Percentiles rank a stretch among this genome's conserved stretches.
Conservation (phyloP, 768 basidiomycete genomes). For the Lentinula detonsa region DNA sequence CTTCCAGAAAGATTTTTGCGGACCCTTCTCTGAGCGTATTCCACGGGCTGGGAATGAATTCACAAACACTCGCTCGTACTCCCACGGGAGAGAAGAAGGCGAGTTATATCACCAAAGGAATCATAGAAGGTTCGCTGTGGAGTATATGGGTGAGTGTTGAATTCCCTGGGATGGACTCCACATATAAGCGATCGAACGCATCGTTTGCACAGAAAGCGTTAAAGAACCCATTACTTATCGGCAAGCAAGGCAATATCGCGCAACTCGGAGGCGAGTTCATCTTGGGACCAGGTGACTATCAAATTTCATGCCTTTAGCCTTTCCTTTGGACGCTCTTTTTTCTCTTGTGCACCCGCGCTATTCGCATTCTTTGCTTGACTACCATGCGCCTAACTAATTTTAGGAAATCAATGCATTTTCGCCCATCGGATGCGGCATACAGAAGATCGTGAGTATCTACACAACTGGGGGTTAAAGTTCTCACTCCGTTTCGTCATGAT, state of each 20-base stretch:
- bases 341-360: background rate
- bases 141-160: constrained; percentile 39
- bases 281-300: constrained; percentile 46
- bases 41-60: constrained; percentile 52
- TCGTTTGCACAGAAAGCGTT: constrained; percentile 28
- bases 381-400: background rate
- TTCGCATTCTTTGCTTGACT: background rate
- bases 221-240: constrained; percentile 39
- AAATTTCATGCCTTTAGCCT: background rate
- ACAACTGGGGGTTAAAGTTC: background rate
- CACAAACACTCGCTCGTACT: constrained; percentile 37
- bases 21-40: constrained; percentile 60
- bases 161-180: background rate
- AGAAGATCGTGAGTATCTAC: constrained; percentile 37
- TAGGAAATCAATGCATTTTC: constrained; percentile 43
- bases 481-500: background rate
- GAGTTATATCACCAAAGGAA: constrained; percentile 36
- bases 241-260: constrained; percentile 56
- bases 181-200: background rate
- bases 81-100: constrained; percentile 37
- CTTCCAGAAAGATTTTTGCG: constrained; percentile 47
- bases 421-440: constrained; percentile 57
- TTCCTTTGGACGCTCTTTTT: background rate
- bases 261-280: constrained; percentile 64
- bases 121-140: constrained; percentile 22